Evolutionary conservation across 352 stramenopile species (phyloP).

Genomic region (Globisporangium canariense): DNA sequence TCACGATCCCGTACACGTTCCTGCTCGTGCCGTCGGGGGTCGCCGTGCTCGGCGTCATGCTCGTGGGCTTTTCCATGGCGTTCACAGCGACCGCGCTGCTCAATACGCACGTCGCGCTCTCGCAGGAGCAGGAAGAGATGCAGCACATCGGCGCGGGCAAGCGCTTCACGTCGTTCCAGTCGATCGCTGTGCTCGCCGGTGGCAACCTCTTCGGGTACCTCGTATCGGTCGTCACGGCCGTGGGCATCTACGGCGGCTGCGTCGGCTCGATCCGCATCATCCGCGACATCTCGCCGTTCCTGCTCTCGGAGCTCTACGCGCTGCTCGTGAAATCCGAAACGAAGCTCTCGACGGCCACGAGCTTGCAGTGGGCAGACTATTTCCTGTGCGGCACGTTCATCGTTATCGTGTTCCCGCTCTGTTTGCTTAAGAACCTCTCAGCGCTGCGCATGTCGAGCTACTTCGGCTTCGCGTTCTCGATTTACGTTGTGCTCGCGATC

Average conservation of each 20-base stretch:
- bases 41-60: slow-evolving; percentile 37
- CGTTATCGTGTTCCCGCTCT: slow-evolving; percentile 61
- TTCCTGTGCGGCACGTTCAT: slow-evolving; percentile 50
- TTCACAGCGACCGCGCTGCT: slow-evolving; percentile 57
- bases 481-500: slow-evolving; percentile 56
- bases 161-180: slow-evolving; percentile 60
- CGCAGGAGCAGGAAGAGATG: slow-evolving; percentile 35
- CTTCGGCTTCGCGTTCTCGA: slow-evolving; percentile 59
- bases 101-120: slow-evolving; percentile 53
- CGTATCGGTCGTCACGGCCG: slow-evolving; percentile 59
- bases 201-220: slow-evolving; percentile 53
- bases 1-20: slow-evolving; percentile 74
- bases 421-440: slow-evolving; percentile 67
- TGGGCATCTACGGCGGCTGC: slow-evolving; percentile 70
- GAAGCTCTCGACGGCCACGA: slow-evolving; percentile 5
- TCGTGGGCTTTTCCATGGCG: slow-evolving; percentile 54
- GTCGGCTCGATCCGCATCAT: slow-evolving; percentile 72
- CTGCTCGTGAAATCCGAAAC: not conserved
- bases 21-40: slow-evolving; percentile 39
- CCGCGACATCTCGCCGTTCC: slow-evolving; percentile 60
- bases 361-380: slow-evolving; percentile 33
- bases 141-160: slow-evolving; percentile 46
- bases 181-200: slow-evolving; percentile 50
- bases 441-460: slow-evolving; percentile 69
- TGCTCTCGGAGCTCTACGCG: slow-evolving; percentile 29